phyloP scores from a whole-genome alignment of 2,329 filamentous ascomycete species.

The Cadophora sp. region DNA sequence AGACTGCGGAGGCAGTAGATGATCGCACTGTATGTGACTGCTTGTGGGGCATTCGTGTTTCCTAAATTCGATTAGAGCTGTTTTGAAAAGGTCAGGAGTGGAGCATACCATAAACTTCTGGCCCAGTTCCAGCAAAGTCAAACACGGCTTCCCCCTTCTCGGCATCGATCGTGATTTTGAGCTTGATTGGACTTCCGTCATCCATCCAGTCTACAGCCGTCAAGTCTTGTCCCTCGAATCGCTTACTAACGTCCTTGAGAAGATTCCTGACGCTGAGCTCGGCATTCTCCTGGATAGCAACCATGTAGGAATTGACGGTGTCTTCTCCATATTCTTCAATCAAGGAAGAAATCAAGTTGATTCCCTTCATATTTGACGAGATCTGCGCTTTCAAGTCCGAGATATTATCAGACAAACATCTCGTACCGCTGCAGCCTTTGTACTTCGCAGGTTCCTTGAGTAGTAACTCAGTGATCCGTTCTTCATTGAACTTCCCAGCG shows the following conservation, averaged over 20 bases:
- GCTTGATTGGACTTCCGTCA: slow-evolving; percentile 78
- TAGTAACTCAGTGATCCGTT: slow-evolving; percentile 74
- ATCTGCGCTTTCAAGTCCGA: slow-evolving; percentile 89
- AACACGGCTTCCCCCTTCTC: slow-evolving; percentile 79
- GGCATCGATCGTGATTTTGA: slow-evolving; percentile 77
- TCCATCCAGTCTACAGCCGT: slow-evolving; percentile 85
- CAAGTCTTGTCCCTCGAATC: slow-evolving; percentile 74
- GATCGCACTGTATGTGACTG: slow-evolving; percentile 83
- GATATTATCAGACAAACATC: slow-evolving; percentile 82
- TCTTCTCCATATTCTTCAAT: slow-evolving; percentile 81
- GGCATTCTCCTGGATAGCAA: slow-evolving; percentile 80
- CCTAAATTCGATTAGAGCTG: slow-evolving; percentile 46
- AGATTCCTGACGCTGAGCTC: slow-evolving; percentile 77
- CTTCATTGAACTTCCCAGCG: slow-evolving; percentile 79
- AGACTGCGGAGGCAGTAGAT: slow-evolving; percentile 86
- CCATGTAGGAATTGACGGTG: slow-evolving; percentile 85
- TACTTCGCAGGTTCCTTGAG: slow-evolving; percentile 76
- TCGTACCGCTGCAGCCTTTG: slow-evolving; percentile 78
- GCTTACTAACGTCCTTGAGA: slow-evolving; percentile 72
- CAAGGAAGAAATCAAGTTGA: slow-evolving; percentile 74
- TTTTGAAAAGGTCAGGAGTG: not conserved
- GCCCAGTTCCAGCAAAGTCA: slow-evolving; percentile 79
- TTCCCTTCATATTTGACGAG: slow-evolving; percentile 86
- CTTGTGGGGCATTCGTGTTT: slow-evolving; percentile 82
- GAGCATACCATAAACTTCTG: slow-evolving; percentile 72